Evolutionary conservation across 345 rosid species (phyloP).

Genomic region (Geranium brycei): DNA sequence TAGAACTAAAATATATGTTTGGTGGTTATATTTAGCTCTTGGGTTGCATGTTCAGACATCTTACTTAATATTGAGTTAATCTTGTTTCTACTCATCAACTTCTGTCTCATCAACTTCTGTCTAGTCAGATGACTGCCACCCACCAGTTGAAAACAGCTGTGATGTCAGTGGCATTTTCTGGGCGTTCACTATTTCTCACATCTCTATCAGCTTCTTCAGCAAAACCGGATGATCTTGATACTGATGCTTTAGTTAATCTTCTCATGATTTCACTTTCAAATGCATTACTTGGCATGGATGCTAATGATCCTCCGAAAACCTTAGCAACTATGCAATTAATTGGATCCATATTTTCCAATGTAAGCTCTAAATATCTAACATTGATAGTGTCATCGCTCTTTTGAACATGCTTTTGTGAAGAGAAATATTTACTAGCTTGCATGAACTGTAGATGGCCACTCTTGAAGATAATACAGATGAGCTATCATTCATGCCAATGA

Average conservation of each 20-base stretch:
- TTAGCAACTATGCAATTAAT: constrained; percentile 91
- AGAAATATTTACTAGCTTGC: background rate
- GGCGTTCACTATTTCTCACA: constrained; percentile 74
- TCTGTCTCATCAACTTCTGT: constrained; percentile 28
- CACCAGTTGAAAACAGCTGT: constrained; percentile 98
- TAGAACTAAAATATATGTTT: constrained; percentile 1
- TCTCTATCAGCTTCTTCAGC: constrained; percentile 38
- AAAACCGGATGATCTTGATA: constrained; percentile 40
- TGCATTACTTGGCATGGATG: constrained; percentile 98
- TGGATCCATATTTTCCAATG: constrained; percentile 97
- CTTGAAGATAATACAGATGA: constrained; percentile 60
- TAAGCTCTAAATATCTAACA: constrained; percentile 24
- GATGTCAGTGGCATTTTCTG: constrained; percentile 92
- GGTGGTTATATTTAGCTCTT: background rate
- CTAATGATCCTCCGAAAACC: constrained; percentile 97
- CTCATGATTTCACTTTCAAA: constrained; percentile 73
- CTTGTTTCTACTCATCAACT: constrained; percentile 24
- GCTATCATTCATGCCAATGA: constrained; percentile 61
- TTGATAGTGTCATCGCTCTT: constrained; percentile 3
- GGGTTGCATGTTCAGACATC: constrained; percentile 2
- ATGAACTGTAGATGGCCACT: constrained; percentile 45
- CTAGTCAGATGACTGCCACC: constrained; percentile 94
- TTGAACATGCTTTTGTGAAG: background rate
- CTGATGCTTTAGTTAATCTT: constrained; percentile 43
- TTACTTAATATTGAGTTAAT: background rate